A percentile compares a stretch with the other conserved stretches of the same genome.
Evolutionary conservation across 148 eudicot genomes (phyloP).

Genomic region (Rhododendron ovatum): DNA sequence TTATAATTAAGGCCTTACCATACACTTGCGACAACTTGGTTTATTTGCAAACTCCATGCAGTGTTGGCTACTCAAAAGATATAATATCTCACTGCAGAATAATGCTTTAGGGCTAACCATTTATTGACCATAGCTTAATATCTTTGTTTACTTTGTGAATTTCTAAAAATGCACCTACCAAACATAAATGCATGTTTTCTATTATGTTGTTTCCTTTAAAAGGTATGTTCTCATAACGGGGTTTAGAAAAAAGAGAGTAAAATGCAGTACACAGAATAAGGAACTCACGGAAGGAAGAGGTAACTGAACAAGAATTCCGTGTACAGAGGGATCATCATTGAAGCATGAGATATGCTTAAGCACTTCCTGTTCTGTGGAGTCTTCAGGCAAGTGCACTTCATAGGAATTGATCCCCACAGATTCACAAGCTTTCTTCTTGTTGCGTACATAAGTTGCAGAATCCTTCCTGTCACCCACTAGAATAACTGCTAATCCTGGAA

Average conservation of each 20-base stretch:
- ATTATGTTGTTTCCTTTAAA: neutral
- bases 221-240: neutral
- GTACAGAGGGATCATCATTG: slow-evolving; percentile 76
- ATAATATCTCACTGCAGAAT: neutral
- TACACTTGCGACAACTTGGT: neutral
- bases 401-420: slow-evolving; percentile 76
- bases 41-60: neutral
- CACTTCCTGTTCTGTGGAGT: slow-evolving; percentile 70
- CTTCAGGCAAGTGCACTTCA: slow-evolving; percentile 70
- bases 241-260: neutral
- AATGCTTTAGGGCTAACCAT: neutral
- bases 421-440: slow-evolving; percentile 89
- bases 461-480: slow-evolving; percentile 93
- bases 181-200: neutral
- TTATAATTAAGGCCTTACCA: neutral
- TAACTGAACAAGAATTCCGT: slow-evolving; percentile 92
- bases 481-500: slow-evolving; percentile 91
- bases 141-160: neutral
- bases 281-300: slow-evolving; percentile 81
- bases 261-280: slow-evolving; percentile 2
- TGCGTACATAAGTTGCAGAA: slow-evolving; percentile 87
- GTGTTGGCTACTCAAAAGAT: neutral
- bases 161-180: neutral
- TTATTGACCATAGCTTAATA: neutral
- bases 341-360: slow-evolving; percentile 58